Conservation (phyloP, 2,329 filamentous ascomycete genomes). For the Byssothecium circinans region DNA sequence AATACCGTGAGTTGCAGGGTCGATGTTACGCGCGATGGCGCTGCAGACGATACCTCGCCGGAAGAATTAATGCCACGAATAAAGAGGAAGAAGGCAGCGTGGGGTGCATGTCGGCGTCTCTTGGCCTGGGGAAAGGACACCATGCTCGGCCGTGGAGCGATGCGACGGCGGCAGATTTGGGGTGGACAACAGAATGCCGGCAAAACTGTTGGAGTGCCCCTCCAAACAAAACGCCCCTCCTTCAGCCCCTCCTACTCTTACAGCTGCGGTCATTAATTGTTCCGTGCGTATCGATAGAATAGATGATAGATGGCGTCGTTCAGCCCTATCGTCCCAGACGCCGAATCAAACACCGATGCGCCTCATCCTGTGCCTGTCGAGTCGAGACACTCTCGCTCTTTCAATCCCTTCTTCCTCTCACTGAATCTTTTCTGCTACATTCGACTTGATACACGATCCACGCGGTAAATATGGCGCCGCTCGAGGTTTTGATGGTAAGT, state of each 20-base stretch:
- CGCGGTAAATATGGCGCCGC: constrained; percentile 53
- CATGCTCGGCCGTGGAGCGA: constrained; percentile 4
- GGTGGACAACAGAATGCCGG: constrained; percentile 25
- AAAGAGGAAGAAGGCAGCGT: constrained; percentile 12
- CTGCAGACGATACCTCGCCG: constrained; percentile 21
- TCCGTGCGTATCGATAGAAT: constrained; percentile 27
- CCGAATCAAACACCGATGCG: constrained; percentile 22
- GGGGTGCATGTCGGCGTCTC: constrained; percentile 29
- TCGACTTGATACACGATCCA: no score
- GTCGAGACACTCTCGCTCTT: neutral
- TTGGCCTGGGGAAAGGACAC: constrained; percentile 37
- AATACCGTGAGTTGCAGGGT: constrained; percentile 23
- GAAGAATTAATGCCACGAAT: constrained; percentile 36
- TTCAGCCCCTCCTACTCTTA: constrained; percentile 9
- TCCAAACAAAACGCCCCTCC: constrained; percentile 27
- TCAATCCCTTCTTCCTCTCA: neutral
- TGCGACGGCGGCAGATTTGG: no score
- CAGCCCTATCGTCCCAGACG: constrained; percentile 22
- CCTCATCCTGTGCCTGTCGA: neutral
- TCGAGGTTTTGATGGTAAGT: constrained; percentile 53
- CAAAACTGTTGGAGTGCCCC: constrained; percentile 20
- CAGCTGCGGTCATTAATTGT: constrained; percentile 22
- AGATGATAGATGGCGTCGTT: neutral
- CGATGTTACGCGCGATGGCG: constrained; percentile 28
- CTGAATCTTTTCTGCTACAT: neutral